phyloP scores from a whole-genome alignment of 352 stramenopile species.

The Pythium rishiriense region DNA sequence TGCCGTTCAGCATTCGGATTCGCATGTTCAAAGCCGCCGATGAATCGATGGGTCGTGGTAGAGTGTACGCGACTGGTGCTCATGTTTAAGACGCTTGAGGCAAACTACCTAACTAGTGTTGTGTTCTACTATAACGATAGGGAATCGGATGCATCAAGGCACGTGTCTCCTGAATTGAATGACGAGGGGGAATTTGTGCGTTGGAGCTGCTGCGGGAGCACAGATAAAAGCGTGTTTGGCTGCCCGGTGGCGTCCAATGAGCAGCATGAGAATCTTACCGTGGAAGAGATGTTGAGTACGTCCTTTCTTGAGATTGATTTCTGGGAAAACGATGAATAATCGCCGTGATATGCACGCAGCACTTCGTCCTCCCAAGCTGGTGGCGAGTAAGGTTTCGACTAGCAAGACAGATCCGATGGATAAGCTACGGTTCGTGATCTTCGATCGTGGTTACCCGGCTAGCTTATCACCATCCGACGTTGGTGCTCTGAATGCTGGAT shows the following conservation, averaged over 20 bases:
- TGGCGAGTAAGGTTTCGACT: slow-evolving; percentile 37
- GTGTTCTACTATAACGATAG: slow-evolving; percentile 7
- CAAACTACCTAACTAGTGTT: slow-evolving; percentile 1
- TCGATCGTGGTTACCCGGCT: slow-evolving; percentile 41
- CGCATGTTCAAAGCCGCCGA: slow-evolving; percentile 21
- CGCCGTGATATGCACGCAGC: slow-evolving; percentile 13
- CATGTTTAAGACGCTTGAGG: neutral
- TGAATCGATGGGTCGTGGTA: neutral
- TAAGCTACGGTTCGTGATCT: slow-evolving; percentile 40
- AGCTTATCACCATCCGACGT: neutral
- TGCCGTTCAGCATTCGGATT: slow-evolving; percentile 11
- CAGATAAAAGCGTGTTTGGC: slow-evolving; percentile 49
- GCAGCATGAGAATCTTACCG: slow-evolving; percentile 3
- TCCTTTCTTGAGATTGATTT: neutral
- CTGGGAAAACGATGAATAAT: neutral
- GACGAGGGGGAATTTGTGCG: slow-evolving; percentile 58
- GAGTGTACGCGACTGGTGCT: slow-evolving; percentile 12
- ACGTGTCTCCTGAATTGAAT: slow-evolving; percentile 56
- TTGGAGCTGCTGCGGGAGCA: slow-evolving; percentile 65
- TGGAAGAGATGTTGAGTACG: slow-evolving; percentile 22
- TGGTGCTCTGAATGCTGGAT: slow-evolving; percentile 32
- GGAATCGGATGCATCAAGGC: slow-evolving; percentile 40
- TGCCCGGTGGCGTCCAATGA: slow-evolving; percentile 35
- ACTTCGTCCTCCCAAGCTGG: slow-evolving; percentile 36
- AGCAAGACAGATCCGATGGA: slow-evolving; percentile 4